Evolutionary conservation across 192 early-diverging fungal genomes (phyloP).

Genomic region (Gigaspora rosea): DNA sequence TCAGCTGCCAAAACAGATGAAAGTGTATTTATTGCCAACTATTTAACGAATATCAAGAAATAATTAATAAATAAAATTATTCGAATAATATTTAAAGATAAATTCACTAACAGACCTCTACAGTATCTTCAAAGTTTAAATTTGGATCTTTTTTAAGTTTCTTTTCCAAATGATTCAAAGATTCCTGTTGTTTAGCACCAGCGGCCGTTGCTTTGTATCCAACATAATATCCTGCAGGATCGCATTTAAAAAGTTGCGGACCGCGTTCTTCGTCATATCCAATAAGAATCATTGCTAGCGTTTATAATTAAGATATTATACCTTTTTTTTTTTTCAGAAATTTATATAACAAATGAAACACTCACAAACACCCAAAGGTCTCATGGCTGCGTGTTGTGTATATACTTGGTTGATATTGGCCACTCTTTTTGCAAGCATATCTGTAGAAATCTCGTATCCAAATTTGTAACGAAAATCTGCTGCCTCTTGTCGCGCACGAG

Average conservation of each 20-base stretch:
- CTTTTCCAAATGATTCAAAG: constrained; percentile 96
- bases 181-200: constrained; percentile 94
- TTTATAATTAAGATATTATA: not conserved
- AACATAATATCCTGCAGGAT: constrained; percentile 98
- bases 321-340: not conserved
- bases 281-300: constrained; percentile 92
- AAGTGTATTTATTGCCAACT: constrained; percentile 93
- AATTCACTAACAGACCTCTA: constrained; percentile 68
- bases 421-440: constrained; percentile 96
- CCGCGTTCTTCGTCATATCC: constrained; percentile 95
- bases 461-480: constrained; percentile 99
- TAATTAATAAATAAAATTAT: not conserved
- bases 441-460: constrained; percentile 95
- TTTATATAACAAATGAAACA: not conserved
- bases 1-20: constrained; percentile 90
- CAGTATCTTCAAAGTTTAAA: constrained; percentile 80
- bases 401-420: constrained; percentile 99
- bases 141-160: constrained; percentile 91
- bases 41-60: not conserved
- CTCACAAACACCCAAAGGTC: constrained; percentile 92
- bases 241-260: constrained; percentile 96
- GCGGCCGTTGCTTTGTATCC: constrained; percentile 96
- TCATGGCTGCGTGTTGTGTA: constrained; percentile 98
- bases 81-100: not conserved
- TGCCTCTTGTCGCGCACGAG: constrained; percentile 90